Evolutionary conservation across 148 eudicot species (phyloP).

Genomic region (Rhododendron vialii): DNA sequence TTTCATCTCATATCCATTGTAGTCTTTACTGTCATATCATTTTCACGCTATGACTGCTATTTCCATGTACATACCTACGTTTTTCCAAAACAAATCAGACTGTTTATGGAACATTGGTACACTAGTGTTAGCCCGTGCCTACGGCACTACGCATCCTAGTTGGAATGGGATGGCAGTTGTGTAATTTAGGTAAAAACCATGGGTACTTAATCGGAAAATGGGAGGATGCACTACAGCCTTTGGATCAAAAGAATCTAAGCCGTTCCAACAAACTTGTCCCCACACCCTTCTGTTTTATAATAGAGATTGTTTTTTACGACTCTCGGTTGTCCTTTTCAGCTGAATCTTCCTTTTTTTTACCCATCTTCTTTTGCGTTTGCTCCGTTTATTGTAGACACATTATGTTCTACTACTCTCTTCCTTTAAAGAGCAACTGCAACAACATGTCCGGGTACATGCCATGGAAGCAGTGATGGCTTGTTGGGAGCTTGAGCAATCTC

Average conservation of each 20-base stretch:
- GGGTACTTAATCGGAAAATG: too few species aligned
- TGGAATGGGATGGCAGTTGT: too few species aligned
- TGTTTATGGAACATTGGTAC: not conserved
- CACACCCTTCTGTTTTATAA: too few species aligned
- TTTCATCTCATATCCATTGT: not conserved
- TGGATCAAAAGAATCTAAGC: too few species aligned
- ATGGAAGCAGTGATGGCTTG: slow-evolving; percentile 99
- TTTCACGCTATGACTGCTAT: not conserved
- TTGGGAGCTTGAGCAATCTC: slow-evolving; percentile 96
- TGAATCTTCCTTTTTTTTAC: not conserved
- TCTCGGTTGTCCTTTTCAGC: not conserved
- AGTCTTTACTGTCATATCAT: not conserved
- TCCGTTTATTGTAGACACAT: slow-evolving; percentile 55
- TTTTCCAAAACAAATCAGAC: not conserved
- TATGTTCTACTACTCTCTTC: slow-evolving; percentile 84
- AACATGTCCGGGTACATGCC: slow-evolving; percentile 97
- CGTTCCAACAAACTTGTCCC: too few species aligned
- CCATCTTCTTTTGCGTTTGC: not conserved
- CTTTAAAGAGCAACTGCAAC: slow-evolving; percentile 91
- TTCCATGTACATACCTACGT: not conserved
- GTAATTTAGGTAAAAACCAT: too few species aligned
- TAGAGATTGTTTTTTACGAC: not conserved
- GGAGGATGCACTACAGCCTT: too few species aligned
- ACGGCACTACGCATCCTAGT: too few species aligned
- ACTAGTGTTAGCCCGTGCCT: too few species aligned